Evolutionary conservation across 2,329 filamentous ascomycete genomes (phyloP), one percentile per base, ranked within the genome.

Genomic region (Sclerotinia minor): DNA sequence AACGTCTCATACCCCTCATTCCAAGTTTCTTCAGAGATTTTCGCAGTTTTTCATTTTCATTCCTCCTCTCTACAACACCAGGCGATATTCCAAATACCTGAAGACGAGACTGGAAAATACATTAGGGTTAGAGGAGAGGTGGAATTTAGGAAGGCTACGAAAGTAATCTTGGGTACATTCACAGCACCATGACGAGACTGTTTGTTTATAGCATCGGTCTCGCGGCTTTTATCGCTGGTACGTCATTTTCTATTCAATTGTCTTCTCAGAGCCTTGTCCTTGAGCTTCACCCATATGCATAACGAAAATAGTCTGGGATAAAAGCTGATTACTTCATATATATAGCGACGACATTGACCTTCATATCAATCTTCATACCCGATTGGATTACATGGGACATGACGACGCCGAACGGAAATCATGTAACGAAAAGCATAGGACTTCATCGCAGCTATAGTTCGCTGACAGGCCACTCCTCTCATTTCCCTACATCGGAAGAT

Each of bases 371-470:
- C 72, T 80, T 86, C 69, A 82, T 89, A 58, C 89, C 91, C 21
- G 82, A 86, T 78, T 95, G 92, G 91, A 81, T 93, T 63, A 83
- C 84, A 66, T 92, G 86, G 77, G 80, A 83, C 54, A 84, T 87
- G 53, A 82, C 81, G 9, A 79, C 82, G 63, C 75, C 75, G 58
- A 75, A 79, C 47, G 81, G 82, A 75, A 79, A 80, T 68, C 80
- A 81, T 71, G 85, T 87, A 73, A 85, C 84, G 70, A 87, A 93
- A 72, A 85, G 84, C 58, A 89, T 90, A 76, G 94, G 94, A 69
- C 86, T 99, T 57, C 91, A 97, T 79, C 85, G 85, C 73, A 88
- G 87, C 77, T 99, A 94, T 80, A 91, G 89, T 65, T 90, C 86
- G 68, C 81, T 91, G 68, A 68, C 68, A 29, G 57, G 57, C 45